These are phyloP conservation scores for Vigna reflexopilosa DNA, from an alignment of 306 rosid species.

Conservation along the genomic window DNA sequence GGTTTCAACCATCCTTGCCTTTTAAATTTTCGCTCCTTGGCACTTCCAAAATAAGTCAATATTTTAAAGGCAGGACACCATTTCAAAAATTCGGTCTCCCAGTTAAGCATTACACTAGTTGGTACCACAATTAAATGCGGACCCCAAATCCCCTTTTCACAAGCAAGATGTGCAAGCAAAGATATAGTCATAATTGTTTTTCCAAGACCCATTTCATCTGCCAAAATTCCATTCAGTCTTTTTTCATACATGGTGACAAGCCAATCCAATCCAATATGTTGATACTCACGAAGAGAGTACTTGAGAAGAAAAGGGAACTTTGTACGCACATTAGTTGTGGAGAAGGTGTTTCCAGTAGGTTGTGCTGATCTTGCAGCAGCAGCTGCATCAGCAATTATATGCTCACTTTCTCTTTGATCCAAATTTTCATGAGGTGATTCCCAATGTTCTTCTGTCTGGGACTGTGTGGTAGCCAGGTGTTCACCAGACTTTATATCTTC, in stretches of 20 bases:
- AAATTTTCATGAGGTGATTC: constrained; percentile 48
- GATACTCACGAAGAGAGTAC: constrained; percentile 95
- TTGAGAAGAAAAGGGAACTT: constrained; percentile 93
- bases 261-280: constrained; percentile 99
- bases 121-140: constrained; percentile 99
- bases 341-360: constrained; percentile 98
- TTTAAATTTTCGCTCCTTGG: constrained; percentile 90
- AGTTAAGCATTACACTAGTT: constrained; percentile 98
- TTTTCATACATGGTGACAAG: constrained; percentile 99
- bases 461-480: constrained; percentile 45
- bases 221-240: constrained; percentile 94
- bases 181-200: constrained; percentile 98
- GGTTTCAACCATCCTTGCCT: constrained; percentile 97
- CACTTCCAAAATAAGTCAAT: constrained; percentile 93
- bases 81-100: constrained; percentile 99
- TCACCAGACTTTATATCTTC: constrained; percentile 62
- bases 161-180: constrained; percentile 95
- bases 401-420: constrained; percentile 77
- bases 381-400: constrained; percentile 93
- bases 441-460: constrained; percentile 61
- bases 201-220: constrained; percentile 98
- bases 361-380: constrained; percentile 99
- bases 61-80: constrained; percentile 99
- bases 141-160: constrained; percentile 99
- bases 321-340: constrained; percentile 96